Evolutionary conservation across 257 asterid species (phyloP).

Genomic region (Solanum bulbocastanum): DNA sequence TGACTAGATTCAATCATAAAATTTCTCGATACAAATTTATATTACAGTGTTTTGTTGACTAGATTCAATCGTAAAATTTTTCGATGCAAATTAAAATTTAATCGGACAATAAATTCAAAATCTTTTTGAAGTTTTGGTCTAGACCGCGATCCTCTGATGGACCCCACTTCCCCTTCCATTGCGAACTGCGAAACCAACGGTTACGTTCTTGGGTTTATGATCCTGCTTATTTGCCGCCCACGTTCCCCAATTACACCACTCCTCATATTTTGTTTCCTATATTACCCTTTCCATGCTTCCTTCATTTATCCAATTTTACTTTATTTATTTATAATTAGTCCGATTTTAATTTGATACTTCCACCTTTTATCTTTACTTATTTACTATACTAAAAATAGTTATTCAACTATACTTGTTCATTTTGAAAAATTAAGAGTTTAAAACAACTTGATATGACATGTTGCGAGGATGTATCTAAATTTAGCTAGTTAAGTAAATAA

Average conservation of each 20-base stretch:
- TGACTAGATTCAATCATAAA: not conserved
- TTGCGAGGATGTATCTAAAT: not conserved
- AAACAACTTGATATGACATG: too few species aligned
- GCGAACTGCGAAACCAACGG: constrained; percentile 1
- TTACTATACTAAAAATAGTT: too few species aligned
- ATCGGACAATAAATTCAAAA: not conserved
- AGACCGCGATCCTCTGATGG: constrained; percentile 4
- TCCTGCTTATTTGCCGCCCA: not conserved
- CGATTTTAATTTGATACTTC: too few species aligned
- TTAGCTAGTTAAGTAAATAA: too few species aligned
- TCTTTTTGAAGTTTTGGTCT: constrained; percentile 11
- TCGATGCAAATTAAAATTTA: not conserved
- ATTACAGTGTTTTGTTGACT: not conserved
- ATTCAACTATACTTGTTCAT: too few species aligned
- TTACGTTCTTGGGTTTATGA: constrained; percentile 14
- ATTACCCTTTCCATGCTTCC: not conserved
- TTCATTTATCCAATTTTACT: not conserved
- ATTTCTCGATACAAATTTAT: not conserved
- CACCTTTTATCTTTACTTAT: too few species aligned
- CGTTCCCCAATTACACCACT: not conserved
- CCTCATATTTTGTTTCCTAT: not conserved
- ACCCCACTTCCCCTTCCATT: not conserved
- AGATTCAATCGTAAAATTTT: not conserved
- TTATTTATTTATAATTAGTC: not conserved
- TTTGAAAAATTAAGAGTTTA: not conserved